Base-by-base conservation (phyloP, 2,329 filamentous ascomycete species). In the Aureobasidium leucospermi region DNA sequence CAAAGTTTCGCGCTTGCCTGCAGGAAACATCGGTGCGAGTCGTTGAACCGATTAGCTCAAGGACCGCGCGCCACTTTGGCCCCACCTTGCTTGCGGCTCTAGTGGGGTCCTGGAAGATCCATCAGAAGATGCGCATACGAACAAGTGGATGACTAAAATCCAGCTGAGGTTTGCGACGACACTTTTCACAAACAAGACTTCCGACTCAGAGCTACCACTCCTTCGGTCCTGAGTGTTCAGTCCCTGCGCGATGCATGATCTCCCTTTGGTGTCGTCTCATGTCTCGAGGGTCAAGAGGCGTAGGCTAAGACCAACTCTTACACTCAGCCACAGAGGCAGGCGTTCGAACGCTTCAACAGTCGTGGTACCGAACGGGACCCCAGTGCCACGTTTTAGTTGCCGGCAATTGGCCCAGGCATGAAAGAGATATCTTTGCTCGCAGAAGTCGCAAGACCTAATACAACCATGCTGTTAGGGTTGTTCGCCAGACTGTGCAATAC, bases 31-130 rank as follows among this genome's bases (percentile, higher is more conserved):
- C 47, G 47, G 47, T 23, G 16, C 31, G 32, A 38, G 45, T 48
- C 41, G 53, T 57, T 57, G 41, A 38, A n/a, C 41, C 55, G 55
- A 58, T 58, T 58, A 58, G 55, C 55, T 58, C 55, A n/a, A 48
- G 42, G 55, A 39, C 43, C 55, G 43, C 43, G 43, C 55, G 55
- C 53, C 53, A 58, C 52, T 11, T n/a, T 58, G 42, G 41, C 55
- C 55, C 55, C 55, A 58, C 55, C 16, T 46, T 36, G 6, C 7
- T 47, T 48, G 42, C 34, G 41, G 53, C 39, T 58, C 55, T 41
- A 16, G 55, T 58, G 55, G 55, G 43, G 52, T 36, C n/a, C 41
- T 46, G 41, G 52, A 29, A 56, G 52, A 56, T 56, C 41, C 41
- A 46, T 43, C 41, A 45, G 41, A 46, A 46, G 39, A 56, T 55